Percentiles rank a stretch among this genome's conserved stretches.
phyloP scores from a whole-genome alignment of 495 filamentous ascomycete genomes.

The Penicillium chermesinum region DNA sequence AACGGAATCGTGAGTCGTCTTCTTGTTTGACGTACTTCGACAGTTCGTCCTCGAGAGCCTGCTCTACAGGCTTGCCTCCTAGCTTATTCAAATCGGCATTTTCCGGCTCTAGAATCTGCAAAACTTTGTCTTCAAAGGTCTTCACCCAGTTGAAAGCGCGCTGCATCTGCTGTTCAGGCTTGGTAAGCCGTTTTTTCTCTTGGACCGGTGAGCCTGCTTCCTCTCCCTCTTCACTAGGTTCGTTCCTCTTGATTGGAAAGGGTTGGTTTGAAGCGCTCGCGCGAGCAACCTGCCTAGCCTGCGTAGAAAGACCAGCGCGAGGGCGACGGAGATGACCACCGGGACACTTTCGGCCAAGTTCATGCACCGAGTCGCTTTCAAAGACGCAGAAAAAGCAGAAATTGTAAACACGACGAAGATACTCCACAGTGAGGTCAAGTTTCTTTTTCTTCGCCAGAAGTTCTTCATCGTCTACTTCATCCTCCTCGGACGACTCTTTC shows the following conservation, averaged over 20 bases:
- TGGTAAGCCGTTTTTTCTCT: conserved; percentile 65
- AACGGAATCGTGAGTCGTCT: conserved; percentile 92
- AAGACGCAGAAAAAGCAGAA: conserved; percentile 99
- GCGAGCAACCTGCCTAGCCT: conserved; percentile 77
- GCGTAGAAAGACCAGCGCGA: conserved; percentile 69
- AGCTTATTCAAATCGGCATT: conserved; percentile 80
- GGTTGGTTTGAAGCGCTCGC: conserved; percentile 74
- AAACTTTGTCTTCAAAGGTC: conserved; percentile 94
- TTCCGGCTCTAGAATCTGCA: conserved; percentile 87
- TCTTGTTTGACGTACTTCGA: conserved; percentile 89
- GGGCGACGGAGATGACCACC: conserved; percentile 93
- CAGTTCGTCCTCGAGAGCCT: conserved; percentile 82
- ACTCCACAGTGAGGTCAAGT: conserved; percentile 91
- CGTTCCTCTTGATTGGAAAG: conserved; percentile 76
- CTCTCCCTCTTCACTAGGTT: conserved; percentile 58
- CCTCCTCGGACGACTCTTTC: conserved; percentile 70
- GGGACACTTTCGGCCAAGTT: conserved; percentile 90
- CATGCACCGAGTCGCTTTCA: conserved; percentile 94
- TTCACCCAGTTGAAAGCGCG: conserved; percentile 99
- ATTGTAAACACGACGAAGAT: conserved; percentile 91
- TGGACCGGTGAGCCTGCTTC: conserved; percentile 56
- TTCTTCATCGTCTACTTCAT: conserved; percentile 84
- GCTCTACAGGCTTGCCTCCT: conserved; percentile 80
- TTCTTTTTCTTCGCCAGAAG: conserved; percentile 93
- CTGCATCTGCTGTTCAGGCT: conserved; percentile 84